These are phyloP conservation scores for Coccinonectria pachysandricola DNA, from an alignment of 2,329 filamentous ascomycete species.

Conservation along the genomic window DNA sequence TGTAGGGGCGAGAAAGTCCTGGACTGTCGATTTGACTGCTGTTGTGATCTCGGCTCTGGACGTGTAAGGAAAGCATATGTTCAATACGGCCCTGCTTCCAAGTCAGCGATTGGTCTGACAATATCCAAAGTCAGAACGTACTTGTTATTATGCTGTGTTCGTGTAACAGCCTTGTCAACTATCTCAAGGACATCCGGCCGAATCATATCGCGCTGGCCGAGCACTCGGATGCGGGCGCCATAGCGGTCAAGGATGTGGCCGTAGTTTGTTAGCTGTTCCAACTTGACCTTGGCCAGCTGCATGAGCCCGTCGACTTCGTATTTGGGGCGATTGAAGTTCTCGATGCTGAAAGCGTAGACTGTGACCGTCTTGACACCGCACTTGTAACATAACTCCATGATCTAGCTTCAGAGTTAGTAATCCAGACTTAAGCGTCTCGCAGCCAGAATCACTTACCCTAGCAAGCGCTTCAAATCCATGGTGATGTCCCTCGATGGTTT, in stretches of 20 bases:
- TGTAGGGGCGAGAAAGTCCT: constrained; percentile 70
- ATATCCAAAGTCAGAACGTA: constrained; percentile 24
- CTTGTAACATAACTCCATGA: constrained; percentile 97
- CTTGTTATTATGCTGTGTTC: constrained; percentile 82
- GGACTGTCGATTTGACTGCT: constrained; percentile 77
- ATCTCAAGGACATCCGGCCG: constrained; percentile 81
- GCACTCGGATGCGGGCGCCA: constrained; percentile 73
- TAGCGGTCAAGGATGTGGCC: constrained; percentile 89
- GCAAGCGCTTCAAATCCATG: constrained; percentile 92
- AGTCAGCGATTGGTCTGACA: constrained; percentile 5
- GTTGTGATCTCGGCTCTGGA: constrained; percentile 91
- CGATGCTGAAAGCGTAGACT: constrained; percentile 96
- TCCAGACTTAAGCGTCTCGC: no score
- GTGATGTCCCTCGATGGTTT: constrained; percentile 93
- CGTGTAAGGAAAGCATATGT: constrained; percentile 97
- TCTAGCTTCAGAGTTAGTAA: no score
- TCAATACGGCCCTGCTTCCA: constrained; percentile 48
- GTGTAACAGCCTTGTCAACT: constrained; percentile 73
- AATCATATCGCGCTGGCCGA: constrained; percentile 77
- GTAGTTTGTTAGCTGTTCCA: constrained; percentile 84
- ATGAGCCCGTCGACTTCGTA: constrained; percentile 95
- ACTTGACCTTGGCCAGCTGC: constrained; percentile 94
- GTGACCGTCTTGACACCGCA: constrained; percentile 94
- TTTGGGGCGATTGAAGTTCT: constrained; percentile 95
- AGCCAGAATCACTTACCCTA: no score